Percentiles rank a stretch among this genome's conserved stretches.
Conservation (phyloP, 148 eudicot species). For the Cornus florida region DNA sequence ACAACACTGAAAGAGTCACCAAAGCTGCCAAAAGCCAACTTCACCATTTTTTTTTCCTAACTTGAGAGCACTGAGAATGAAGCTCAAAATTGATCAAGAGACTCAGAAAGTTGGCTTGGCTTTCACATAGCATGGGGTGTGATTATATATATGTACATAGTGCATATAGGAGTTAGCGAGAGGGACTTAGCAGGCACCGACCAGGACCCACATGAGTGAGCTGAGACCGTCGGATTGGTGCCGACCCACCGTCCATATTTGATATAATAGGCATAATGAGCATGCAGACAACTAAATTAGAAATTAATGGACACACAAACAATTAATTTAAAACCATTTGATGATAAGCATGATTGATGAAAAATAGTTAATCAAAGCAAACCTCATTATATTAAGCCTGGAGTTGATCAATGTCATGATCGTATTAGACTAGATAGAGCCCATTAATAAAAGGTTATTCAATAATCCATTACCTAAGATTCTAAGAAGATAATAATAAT, state of each 20-base stretch:
- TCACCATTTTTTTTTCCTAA: constrained; percentile 48
- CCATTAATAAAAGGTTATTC: too few relatives aligned
- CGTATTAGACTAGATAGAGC: too few relatives aligned
- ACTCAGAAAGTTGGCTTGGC: neutral
- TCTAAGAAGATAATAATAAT: too few relatives aligned
- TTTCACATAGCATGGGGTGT: neutral
- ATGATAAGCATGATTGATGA: constrained; percentile 16
- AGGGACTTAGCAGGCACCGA: constrained; percentile 15
- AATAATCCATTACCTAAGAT: too few relatives aligned
- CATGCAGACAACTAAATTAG: constrained; percentile 15
- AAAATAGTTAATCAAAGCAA: constrained; percentile 15
- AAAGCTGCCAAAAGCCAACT: constrained; percentile 59
- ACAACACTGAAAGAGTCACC: constrained; percentile 64
- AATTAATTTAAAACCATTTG: neutral
- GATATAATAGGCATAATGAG: constrained; percentile 18
- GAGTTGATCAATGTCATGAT: too few relatives aligned
- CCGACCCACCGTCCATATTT: constrained; percentile 38
- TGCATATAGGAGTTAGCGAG: neutral
- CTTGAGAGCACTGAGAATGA: neutral
- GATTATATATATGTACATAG: neutral
- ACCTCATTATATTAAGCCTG: too few relatives aligned
- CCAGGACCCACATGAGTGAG: constrained; percentile 18
- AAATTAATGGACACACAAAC: constrained; percentile 13
- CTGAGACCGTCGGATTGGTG: constrained; percentile 24
- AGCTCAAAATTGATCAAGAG: constrained; percentile 4